These are phyloP conservation scores for Serpula lacrymans DNA, from an alignment of 768 basidiomycete genomes.

Conservation along the genomic window DNA sequence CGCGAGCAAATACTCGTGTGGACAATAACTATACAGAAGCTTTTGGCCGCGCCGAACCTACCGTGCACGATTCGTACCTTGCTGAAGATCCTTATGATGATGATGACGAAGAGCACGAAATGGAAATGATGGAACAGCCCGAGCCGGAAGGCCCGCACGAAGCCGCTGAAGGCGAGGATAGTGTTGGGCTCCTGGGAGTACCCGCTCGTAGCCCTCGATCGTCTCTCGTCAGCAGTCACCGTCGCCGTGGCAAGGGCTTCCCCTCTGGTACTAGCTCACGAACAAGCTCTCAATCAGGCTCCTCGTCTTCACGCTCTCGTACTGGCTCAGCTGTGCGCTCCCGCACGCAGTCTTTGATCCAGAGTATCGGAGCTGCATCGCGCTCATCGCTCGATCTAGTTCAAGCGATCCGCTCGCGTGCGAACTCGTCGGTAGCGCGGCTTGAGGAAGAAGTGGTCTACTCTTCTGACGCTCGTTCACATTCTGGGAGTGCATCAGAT, in stretches of 20 bases:
- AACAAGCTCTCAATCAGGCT: conserved; percentile 21
- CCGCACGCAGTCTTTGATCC: conserved; percentile 64
- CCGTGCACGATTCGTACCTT: conserved; percentile 26
- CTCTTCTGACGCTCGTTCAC: conserved; percentile 31
- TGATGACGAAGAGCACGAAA: conserved; percentile 27
- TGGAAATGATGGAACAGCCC: conserved; percentile 38
- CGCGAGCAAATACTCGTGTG: conserved; percentile 16
- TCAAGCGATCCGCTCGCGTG: conserved; percentile 45
- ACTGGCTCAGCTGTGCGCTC: conserved; percentile 56
- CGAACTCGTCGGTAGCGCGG: conserved; percentile 67
- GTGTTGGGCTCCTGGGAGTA: conserved; percentile 51
- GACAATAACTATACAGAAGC: conserved; percentile 28
- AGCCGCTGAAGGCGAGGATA: conserved; percentile 61
- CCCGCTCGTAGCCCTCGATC: conserved; percentile 50
- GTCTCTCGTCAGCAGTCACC: conserved; percentile 33
- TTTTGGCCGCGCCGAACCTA: conserved; percentile 15
- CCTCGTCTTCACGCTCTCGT: conserved; percentile 34
- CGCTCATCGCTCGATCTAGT: conserved; percentile 59
- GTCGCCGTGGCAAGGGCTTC: conserved; percentile 32
- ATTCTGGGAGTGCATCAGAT: conserved; percentile 47
- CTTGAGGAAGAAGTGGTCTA: conserved; percentile 52
- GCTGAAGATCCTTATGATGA: conserved; percentile 24
- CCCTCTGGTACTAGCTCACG: conserved; percentile 37
- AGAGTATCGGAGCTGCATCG: conserved; percentile 58
- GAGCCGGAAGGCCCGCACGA: conserved; percentile 54